These are phyloP conservation scores for Alternaria arbusti DNA, from an alignment of 2,329 filamentous ascomycete species.

Conservation along the genomic window DNA sequence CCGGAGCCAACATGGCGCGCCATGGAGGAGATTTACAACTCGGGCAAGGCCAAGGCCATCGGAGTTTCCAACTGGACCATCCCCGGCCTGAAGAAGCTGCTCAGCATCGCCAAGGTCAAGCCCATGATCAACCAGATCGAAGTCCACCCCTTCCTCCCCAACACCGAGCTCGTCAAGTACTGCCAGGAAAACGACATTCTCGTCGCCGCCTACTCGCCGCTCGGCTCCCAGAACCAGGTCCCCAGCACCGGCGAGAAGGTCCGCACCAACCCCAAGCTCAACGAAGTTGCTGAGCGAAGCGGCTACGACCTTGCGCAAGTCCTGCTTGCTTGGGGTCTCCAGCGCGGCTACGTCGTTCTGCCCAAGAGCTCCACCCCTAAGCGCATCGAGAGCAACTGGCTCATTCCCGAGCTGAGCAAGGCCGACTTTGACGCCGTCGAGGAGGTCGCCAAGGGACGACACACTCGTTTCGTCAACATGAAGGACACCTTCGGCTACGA, in stretches of 20 bases:
- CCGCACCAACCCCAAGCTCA: constrained; percentile 70
- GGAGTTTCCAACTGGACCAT: constrained; percentile 78
- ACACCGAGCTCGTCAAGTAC: constrained; percentile 64
- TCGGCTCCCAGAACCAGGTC: constrained; percentile 73
- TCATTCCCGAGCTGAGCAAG: constrained; percentile 63
- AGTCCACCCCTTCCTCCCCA: constrained; percentile 76
- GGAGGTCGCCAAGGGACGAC: constrained; percentile 68
- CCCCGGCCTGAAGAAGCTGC: constrained; percentile 71
- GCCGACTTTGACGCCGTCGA: constrained; percentile 66
- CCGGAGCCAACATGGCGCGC: constrained; percentile 71
- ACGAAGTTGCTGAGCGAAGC: constrained; percentile 73
- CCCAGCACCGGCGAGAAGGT: constrained; percentile 72
- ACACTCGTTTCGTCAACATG: constrained; percentile 80
- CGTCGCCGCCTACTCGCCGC: constrained; percentile 70
- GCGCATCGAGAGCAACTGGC: constrained; percentile 65
- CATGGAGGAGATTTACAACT: constrained; percentile 66
- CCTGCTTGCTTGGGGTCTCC: constrained; percentile 81
- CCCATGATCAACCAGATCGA: constrained; percentile 77
- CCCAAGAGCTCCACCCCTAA: constrained; percentile 52
- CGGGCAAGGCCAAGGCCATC: constrained; percentile 69
- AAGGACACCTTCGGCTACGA: constrained; percentile 80
- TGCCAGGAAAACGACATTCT: constrained; percentile 66
- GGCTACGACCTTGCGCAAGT: constrained; percentile 79
- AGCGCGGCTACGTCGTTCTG: constrained; percentile 65
- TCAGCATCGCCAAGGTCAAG: constrained; percentile 68